Base-by-base conservation (phyloP, 345 rosid species). In the Brassica napus region DNA sequence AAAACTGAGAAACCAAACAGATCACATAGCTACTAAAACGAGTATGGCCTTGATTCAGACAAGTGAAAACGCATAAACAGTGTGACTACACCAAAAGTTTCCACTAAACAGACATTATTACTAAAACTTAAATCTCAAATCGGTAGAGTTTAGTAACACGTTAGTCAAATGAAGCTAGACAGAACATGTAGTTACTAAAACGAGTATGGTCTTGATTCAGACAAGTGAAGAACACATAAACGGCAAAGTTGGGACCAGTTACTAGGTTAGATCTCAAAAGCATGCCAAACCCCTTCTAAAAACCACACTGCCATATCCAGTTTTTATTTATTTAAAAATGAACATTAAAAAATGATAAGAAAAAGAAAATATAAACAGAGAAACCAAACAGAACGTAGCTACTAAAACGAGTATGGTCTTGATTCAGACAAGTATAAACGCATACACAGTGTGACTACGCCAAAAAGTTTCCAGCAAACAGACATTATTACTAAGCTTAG, bases 271-370 rank as follows among this genome's bases (percentile, higher is more conserved):
- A 26, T 26, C 3, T 58, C 16, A 65, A 8, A 31, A 61, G 75
- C 81, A 73, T 78, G 47, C 82, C 79, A 79, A 60, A 73, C 28
- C 64, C 61, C 57, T 63, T 28, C 39, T 34, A 7, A 64, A 68
- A 16, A 59, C 61, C 63, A 75, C 35, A 63, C 14, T 18, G 28
- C 39, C 66, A 75, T 18, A 18, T 18, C 21, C 21, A 18, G 21
- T 18, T 18, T 18, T 18, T 18, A 0, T 18, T 18, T 18, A 18
- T 18, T 18, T 18, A 18, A 18, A 18, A 18, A 18, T 18, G 21
- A 18, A 18, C 21, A 18, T 18, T 18, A 18, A 18, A 18, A 18
- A 18, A 18, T 18, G 21, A 18, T 18, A 18, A 18, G 21, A 18
- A 18, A 18, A 2, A 1, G 8, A n/a, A 16, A 3, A 57, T 18